Base-by-base conservation (phyloP, 2,329 filamentous ascomycete species). In the Colletotrichum australisinense region DNA sequence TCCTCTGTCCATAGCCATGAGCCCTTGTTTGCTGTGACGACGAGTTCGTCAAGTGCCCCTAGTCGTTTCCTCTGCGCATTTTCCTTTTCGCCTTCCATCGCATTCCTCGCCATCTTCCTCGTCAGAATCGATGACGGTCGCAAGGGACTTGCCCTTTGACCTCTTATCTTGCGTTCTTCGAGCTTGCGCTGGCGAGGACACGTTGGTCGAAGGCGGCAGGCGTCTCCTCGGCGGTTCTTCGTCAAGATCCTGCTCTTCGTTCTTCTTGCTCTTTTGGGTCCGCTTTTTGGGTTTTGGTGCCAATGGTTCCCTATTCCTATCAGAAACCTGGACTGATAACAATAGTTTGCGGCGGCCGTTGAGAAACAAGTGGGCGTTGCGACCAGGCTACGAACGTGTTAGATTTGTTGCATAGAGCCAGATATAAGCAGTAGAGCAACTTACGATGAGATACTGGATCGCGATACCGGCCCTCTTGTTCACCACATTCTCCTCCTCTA, bases 371-470 rank as follows among this genome's bases (percentile, higher is more conserved):
- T 78, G 74, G 4, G 87, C 85, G 16, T 79, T 79, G 22, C 79
- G 79, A 24, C 87, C 88, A 30, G 87, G 77, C 84, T 81, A 74
- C 6, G 11, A 63, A 53, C 16, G 30, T 11, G 24, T 73, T 63
- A 73, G 46, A 30, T 26, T 28, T 5, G 35, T 1, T 19, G 38
- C 6, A 19, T 8, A n/a, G 4, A n/a, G 26, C n/a, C 30, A 56
- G 14, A 24, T 7, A 3, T 38, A 5, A 22, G 28, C 6, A 19
- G 63, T 7, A 57, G n/a, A 83, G 79, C 11, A 22, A 82, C 88
- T 84, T 85, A 93, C 91, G 72, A 86, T 83, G 60, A 95, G 86
- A 79, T 98, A 98, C 76, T 93, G 91, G 66, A 91, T 89, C 1
- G 94, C 89, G 80, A 97, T 95, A 5, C 90, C 90, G 59, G 85